Evolutionary conservation across 2,329 filamentous ascomycete species (phyloP), one percentile per base, ranked within the genome.

Genomic region (Pyrenochaeta sp.): DNA sequence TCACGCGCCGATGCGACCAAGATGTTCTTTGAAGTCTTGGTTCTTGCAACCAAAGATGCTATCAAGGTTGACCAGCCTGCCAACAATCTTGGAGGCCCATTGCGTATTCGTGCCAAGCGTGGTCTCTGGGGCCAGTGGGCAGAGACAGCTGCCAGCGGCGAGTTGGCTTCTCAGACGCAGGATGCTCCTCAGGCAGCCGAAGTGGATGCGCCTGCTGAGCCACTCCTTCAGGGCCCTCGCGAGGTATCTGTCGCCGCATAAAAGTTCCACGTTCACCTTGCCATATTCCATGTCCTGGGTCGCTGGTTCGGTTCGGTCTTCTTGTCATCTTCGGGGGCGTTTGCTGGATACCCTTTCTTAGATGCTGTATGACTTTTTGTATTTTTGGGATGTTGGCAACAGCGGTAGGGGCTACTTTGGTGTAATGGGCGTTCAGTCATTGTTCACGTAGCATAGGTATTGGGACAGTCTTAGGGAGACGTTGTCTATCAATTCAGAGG

Each of bases 51-150:
- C 28, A 99, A 99, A 76, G 94, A 99, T 68, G 94, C 94, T 19
- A 89, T 99, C 74, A 96, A 96, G 74, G 90, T 97, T 18, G 93
- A 97, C 68, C 94, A 99, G 73, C 82, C 82, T 35, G 78, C 86
- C 15, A 50, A 81, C 10, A 65, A 80, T 24, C 81, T 97, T 18
- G 92, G 92, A 35, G 88, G 86, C 3, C 82, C 87, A 10, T 90
- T 99, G 63, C 81, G 87, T 45, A 88, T 99, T 45, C 81, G 90
- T 56, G 91, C 88, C 46, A 99, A 99, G 82, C 84, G 90, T 60
- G 93, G 90, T n/a, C 85, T 99, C 2, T 99, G 94, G 93, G 94
- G 93, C 38, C 85, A 87, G 24, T 99, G 94, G 94, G 94, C 94
- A 1, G 94, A 97, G 77, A 79, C 77, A 32, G 55, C 59, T 43